Evolutionary conservation across 2,329 filamentous ascomycete species (phyloP).

Genomic region (Ceratocystis eucalypticola): DNA sequence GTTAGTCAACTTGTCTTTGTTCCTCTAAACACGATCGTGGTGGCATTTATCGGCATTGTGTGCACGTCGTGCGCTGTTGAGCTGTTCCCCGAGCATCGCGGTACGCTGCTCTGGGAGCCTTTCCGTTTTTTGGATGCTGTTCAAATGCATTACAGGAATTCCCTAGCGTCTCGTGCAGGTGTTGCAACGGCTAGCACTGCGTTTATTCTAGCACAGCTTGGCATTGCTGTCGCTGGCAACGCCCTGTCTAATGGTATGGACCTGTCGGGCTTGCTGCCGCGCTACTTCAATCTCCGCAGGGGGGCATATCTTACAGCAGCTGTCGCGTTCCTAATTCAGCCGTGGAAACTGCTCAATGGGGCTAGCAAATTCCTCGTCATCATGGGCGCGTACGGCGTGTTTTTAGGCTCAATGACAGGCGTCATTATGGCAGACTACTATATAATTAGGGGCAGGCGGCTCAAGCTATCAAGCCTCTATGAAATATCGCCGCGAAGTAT

Average conservation of each 20-base stretch:
- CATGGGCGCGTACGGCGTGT: conserved; percentile 26
- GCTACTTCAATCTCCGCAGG: conserved; percentile 19
- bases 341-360: conserved; percentile 26
- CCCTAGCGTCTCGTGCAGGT: conserved; percentile 21
- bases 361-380: conserved; percentile 25
- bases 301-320: conserved; percentile 16
- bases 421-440: conserved; percentile 31
- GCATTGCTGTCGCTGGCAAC: conserved; percentile 19
- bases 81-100: conserved; percentile 32
- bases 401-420: conserved; percentile 31
- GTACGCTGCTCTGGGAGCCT: conserved; percentile 30
- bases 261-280: conserved; percentile 16
- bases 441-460: conserved; percentile 27
- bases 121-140: conserved; percentile 34
- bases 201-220: conserved; percentile 34
- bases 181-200: conserved; percentile 23
- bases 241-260: conserved; percentile 19
- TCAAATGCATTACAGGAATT: conserved; percentile 27
- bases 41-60: conserved; percentile 27
- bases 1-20: conserved; percentile 31
- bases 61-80: conserved; percentile 31
- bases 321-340: conserved; percentile 16
- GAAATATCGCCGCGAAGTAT: conserved; percentile 27
- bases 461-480: conserved; percentile 32
- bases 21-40: conserved; percentile 27